These are phyloP conservation scores for Durotheca rogersii DNA, from an alignment of 495 filamentous ascomycete genomes.

Conservation along the genomic window DNA sequence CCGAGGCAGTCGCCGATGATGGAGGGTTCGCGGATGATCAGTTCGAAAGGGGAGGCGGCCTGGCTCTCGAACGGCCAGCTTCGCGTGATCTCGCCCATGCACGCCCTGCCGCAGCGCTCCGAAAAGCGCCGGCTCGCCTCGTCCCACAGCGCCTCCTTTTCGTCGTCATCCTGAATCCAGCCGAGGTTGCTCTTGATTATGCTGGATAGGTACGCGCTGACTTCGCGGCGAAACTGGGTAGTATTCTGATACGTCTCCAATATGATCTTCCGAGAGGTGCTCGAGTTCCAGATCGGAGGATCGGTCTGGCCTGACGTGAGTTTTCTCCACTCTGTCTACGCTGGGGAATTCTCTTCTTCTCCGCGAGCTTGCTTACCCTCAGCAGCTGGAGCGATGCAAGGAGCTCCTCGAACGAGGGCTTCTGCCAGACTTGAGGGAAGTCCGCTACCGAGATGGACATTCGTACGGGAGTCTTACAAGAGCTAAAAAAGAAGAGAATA, in stretches of 20 bases:
- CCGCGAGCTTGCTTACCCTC: constrained; percentile 24
- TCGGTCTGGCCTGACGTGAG: constrained; percentile 29
- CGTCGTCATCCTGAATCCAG: constrained; percentile 73
- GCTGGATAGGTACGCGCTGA: constrained; percentile 65
- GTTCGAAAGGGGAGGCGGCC: constrained; percentile 45
- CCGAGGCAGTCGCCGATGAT: constrained; percentile 85
- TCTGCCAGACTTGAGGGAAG: constrained; percentile 50
- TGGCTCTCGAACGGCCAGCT: constrained; percentile 61
- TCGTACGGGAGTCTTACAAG: background rate
- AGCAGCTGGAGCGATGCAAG: constrained; percentile 41
- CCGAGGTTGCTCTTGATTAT: constrained; percentile 71
- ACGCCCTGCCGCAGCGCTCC: constrained; percentile 76
- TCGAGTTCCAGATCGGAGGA: constrained; percentile 44
- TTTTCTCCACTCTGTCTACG: too few species aligned
- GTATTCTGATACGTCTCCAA: constrained; percentile 34
- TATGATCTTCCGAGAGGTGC: constrained; percentile 33
- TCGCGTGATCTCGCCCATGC: constrained; percentile 74
- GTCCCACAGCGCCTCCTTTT: constrained; percentile 76
- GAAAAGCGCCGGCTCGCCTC: constrained; percentile 72
- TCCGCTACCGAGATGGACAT: constrained; percentile 31
- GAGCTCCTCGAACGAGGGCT: constrained; percentile 42
- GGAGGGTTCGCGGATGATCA: constrained; percentile 80
- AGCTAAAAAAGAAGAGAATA: background rate
- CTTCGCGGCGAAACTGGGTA: constrained; percentile 39
- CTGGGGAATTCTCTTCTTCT: background rate